Base-by-base conservation (phyloP, 345 rosid genomes). In the Pugionium cornutum region DNA sequence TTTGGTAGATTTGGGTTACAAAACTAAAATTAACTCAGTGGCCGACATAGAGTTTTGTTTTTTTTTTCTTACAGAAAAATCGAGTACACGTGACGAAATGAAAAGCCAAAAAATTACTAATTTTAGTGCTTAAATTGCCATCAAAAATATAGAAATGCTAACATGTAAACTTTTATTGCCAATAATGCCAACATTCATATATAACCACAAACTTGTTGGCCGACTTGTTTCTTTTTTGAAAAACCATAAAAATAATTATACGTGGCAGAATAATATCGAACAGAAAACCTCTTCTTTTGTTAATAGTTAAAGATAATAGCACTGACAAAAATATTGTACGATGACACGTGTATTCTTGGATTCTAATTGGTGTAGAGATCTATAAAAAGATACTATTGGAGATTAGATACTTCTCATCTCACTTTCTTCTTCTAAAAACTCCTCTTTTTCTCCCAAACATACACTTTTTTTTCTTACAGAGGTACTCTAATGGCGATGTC, bases 141-240 rank as follows among this genome's bases (percentile, higher is more conserved):
- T 11, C 9, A 62, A 10, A 68, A 34, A 9, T 49, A 50, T 11
- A 51, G 18, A 26, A 27, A 43, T 35, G n/a, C 47, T 52, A 52
- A 60, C 28, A 27, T 51, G 42, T 59, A 28, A 9, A 27, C 2
- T 4, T 59, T 18, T 33, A 34, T 51, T 51, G 53, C 67, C 46
- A 59, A 52, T 32, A 33, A 49, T 68, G 66, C 51, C 49, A 48
- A 32, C 35, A 30, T 68, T 18, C 18, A 58, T 36, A 28, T 18
- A 36, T 43, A 26, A 53, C 74, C 74, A 70, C 74, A 18, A 70
- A 35, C 6, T 61, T 70, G 58, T 45, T 53, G 74, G 55, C 74
- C 68, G 74, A 70, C 74, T 56, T 70, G 28, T 37, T 70, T 69
- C 5, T 53, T 43, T 42, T 28, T 4, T 32, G 8, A 9, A 29